Evolutionary conservation across 805 yeast genomes (phyloP).

Genomic region (Candida ficus): DNA sequence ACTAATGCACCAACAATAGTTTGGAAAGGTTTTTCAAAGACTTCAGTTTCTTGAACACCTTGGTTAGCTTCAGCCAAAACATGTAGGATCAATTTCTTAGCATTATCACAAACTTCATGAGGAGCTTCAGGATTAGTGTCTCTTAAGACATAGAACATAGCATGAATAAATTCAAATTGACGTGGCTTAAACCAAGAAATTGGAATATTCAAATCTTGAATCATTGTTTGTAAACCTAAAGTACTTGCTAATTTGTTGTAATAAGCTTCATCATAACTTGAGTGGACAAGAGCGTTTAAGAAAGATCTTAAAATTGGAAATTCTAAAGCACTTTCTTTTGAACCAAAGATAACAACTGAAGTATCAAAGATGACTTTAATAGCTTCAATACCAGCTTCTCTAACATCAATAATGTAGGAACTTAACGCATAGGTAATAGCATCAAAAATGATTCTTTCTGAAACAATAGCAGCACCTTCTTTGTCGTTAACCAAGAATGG

Average conservation of each 20-base stretch:
- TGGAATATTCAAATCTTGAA: constrained; percentile 64
- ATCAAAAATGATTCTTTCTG: constrained; percentile 63
- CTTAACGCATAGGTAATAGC: constrained; percentile 80
- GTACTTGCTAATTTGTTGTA: constrained; percentile 87
- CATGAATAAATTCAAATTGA: constrained; percentile 79
- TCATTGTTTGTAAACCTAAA: constrained; percentile 69
- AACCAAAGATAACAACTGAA: constrained; percentile 64
- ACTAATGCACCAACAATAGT: constrained; percentile 85
- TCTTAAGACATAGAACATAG: constrained; percentile 82
- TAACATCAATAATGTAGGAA: constrained; percentile 64
- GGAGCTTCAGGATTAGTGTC: constrained; percentile 92
- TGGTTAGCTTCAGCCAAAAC: constrained; percentile 63
- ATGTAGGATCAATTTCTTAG: constrained; percentile 60
- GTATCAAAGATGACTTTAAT: constrained; percentile 57
- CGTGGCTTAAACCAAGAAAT: constrained; percentile 67
- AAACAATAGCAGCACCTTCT: constrained; percentile 69
- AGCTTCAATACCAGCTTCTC: constrained; percentile 65
- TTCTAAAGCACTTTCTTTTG: constrained; percentile 55
- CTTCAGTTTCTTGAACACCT: constrained; percentile 54
- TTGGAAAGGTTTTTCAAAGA: constrained; percentile 66
- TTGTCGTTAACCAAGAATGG: constrained; percentile 71
- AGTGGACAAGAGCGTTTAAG: constrained; percentile 80
- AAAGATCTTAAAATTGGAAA: constrained; percentile 73
- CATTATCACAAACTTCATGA: constrained; percentile 63
- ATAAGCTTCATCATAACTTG: constrained; percentile 86